Percentiles rank a stretch among this genome's conserved stretches.
phyloP scores from a whole-genome alignment of 139 green algal genomes.

The Chlamydomonas sphaeroides region DNA sequence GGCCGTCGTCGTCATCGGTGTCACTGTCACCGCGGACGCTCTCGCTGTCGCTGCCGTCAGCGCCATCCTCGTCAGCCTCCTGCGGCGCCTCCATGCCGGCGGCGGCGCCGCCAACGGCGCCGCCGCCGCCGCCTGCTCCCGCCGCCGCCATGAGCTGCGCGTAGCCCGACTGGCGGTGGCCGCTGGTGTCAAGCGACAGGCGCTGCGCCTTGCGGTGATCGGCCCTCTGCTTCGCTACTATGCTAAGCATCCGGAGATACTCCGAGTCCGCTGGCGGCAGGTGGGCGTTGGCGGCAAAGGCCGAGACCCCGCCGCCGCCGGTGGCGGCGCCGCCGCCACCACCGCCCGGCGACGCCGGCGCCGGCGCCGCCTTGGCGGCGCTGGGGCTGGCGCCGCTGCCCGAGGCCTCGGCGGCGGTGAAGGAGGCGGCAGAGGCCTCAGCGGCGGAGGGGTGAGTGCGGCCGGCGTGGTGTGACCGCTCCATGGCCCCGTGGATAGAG shows the following conservation, averaged over 20 bases:
- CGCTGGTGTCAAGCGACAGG: constrained; percentile 58
- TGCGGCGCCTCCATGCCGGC: not conserved
- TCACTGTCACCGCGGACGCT: too few species aligned
- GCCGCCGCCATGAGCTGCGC: not conserved
- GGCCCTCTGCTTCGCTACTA: constrained; percentile 44
- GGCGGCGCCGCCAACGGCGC: not conserved
- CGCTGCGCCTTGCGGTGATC: constrained; percentile 66
- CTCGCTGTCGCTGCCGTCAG: not conserved
- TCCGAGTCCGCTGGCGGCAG: not conserved
- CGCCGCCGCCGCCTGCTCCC: not conserved
- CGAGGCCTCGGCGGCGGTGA: not conserved
- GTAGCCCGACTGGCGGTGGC: constrained; percentile 28
- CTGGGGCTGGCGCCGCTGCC: not conserved
- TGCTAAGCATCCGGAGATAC: constrained; percentile 48
- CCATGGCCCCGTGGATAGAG: constrained; percentile 15
- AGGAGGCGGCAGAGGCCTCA: not conserved
- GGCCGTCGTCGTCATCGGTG: too few species aligned
- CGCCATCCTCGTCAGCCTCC: constrained; percentile 32
- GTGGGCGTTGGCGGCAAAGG: not conserved
- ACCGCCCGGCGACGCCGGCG: not conserved
- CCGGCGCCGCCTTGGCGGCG: not conserved
- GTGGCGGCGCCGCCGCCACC: not conserved
- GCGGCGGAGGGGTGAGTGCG: not conserved
- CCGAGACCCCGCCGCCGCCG: too few species aligned
- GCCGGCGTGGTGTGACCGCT: constrained; percentile 12